A percentile compares a stretch with the other conserved stretches of the same genome.
Evolutionary conservation across 2,329 filamentous ascomycete genomes (phyloP).

Genomic region (Ramichloridium luteum): DNA sequence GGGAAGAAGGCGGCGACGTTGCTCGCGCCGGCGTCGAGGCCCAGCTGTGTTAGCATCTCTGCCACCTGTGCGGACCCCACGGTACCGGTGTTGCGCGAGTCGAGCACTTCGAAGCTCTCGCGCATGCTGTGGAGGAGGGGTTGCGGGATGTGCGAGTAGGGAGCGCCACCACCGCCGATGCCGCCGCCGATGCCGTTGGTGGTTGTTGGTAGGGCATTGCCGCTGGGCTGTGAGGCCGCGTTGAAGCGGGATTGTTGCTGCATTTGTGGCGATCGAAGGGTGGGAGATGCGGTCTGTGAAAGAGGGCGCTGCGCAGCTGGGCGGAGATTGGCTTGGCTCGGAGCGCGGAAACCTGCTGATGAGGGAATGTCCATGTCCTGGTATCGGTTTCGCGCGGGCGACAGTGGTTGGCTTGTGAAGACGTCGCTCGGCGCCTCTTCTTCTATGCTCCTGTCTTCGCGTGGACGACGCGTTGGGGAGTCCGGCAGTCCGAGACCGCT

Average conservation of each 20-base stretch:
- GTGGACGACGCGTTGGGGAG: slow-evolving; percentile 13
- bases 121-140: slow-evolving; percentile 76
- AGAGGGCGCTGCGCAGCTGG: neutral
- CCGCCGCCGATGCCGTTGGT: too few relatives aligned
- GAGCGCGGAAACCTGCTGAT: slow-evolving; percentile 3
- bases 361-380: too few relatives aligned
- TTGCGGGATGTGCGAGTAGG: slow-evolving; percentile 60
- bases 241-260: too few relatives aligned
- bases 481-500: slow-evolving; percentile 20
- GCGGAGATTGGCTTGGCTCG: slow-evolving; percentile 2
- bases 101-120: slow-evolving; percentile 87
- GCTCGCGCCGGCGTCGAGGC: slow-evolving; percentile 58
- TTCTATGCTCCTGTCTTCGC: slow-evolving; percentile 11
- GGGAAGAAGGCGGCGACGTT: slow-evolving; percentile 77
- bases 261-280: too few relatives aligned
- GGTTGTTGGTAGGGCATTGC: too few relatives aligned
- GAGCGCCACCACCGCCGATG: slow-evolving; percentile 6
- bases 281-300: slow-evolving; percentile 1
- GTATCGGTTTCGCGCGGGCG: too few relatives aligned
- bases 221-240: too few relatives aligned
- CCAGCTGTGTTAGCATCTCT: slow-evolving; percentile 77
- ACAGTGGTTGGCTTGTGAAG: too few relatives aligned
- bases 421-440: slow-evolving; percentile 2
- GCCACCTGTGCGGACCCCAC: slow-evolving; percentile 74
- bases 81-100: slow-evolving; percentile 73